These are phyloP conservation scores for Sphagnum contortum DNA, from an alignment of 225 moss, liverwort and hornwort genomes.

Conservation along the genomic window DNA sequence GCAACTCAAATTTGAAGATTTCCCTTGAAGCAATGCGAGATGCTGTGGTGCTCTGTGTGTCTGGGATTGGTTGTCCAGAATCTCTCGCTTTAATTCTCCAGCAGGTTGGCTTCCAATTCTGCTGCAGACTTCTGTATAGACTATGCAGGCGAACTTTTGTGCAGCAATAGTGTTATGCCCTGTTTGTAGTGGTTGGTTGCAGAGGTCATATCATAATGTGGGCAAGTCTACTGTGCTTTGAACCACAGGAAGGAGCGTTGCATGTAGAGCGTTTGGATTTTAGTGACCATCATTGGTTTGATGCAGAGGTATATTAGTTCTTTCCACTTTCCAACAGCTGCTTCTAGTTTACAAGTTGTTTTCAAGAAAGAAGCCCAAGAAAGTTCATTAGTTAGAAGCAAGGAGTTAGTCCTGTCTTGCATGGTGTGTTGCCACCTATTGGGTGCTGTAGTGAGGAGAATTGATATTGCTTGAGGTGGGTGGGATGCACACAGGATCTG, in stretches of 20 bases:
- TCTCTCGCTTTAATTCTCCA: slow-evolving; percentile 57
- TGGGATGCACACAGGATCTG: slow-evolving; percentile 43
- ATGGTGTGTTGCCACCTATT: too few relatives aligned
- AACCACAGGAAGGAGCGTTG: slow-evolving; percentile 49
- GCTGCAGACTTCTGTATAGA: too few relatives aligned
- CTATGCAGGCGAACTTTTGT: too few relatives aligned
- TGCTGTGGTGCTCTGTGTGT: slow-evolving; percentile 66
- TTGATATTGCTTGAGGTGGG: background rate
- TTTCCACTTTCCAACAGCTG: too few relatives aligned
- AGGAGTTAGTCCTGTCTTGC: too few relatives aligned
- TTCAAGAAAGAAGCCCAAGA: too few relatives aligned
- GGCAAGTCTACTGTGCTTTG: background rate
- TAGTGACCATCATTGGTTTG: slow-evolving; percentile 68
- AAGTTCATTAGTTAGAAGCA: too few relatives aligned
- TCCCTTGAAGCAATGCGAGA: slow-evolving; percentile 41
- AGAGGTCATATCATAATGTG: too few relatives aligned
- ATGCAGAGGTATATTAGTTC: slow-evolving; percentile 36
- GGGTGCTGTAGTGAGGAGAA: background rate
- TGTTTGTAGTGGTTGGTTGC: too few relatives aligned
- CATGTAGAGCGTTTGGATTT: slow-evolving; percentile 80
- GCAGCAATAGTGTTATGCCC: too few relatives aligned
- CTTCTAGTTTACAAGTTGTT: too few relatives aligned
- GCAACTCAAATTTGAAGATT: slow-evolving; percentile 14
- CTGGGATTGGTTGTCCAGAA: slow-evolving; percentile 86
- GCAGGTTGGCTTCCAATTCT: slow-evolving; percentile 32